Base-by-base conservation (phyloP, 371 early-diverging fungal species). In the Blyttiomyces sp. region DNA sequence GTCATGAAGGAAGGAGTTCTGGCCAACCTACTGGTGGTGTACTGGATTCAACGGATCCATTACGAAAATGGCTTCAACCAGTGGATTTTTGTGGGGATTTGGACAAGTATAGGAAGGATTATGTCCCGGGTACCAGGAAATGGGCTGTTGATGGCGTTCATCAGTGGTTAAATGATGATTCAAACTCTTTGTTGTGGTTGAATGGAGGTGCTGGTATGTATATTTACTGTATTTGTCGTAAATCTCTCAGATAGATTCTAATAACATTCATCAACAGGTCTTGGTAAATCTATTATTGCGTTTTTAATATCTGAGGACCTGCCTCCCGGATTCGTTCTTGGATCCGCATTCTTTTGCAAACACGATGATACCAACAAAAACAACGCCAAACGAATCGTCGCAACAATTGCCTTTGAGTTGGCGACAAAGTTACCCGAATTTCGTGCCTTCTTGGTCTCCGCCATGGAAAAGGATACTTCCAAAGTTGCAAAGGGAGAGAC, bases 261-360 rank as follows among this genome's bases (percentile, higher is more conserved):
- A n/a, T n/a, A n/a, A n/a, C n/a, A n/a, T n/a, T n/a, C n/a, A n/a
- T n/a, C n/a, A 11, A 34, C 51, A 9, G 51, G 51, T 13, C 13
- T 26, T 6, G 57, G 46, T 21, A 56, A 56, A 31, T 49, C 49
- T 42, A 13, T 56, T 7, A 56, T 56, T 26, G 19, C 48, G 17
- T 26, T 16, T 5, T 7, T 45, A 24, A 16, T 46, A 21, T 42
- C 27, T 6, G n/a, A 45, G 24, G 6, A 50, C 13, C 46, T 56
- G 28, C 44, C 26, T 6, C 11, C 5, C 11, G 9, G 4, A 4
- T 6, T 45, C 17, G 16, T 21, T 6, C 50, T 56, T 19, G 57
- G 50, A 9, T 6, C 32, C 16, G 4, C 16, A 4, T 56, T 56
- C 42, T 56, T 26, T 27, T 56, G 57, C 27, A 16, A 28, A 5